These are phyloP conservation scores for Collybiopsis luxurians DNA, from an alignment of 768 basidiomycete species.

Conservation along the genomic window DNA sequence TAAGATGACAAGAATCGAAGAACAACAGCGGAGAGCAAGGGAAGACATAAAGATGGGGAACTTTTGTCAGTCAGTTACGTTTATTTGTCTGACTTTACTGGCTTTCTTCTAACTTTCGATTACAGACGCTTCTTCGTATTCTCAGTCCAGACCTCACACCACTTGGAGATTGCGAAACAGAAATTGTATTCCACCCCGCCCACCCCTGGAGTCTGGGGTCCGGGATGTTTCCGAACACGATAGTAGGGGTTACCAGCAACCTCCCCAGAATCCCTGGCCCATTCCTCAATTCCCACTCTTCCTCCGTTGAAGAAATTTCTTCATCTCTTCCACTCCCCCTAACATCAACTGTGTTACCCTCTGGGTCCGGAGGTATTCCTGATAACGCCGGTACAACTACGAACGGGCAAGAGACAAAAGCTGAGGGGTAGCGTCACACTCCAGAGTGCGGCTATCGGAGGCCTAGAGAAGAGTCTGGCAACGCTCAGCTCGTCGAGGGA, in stretches of 20 bases:
- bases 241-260: constrained; percentile 29
- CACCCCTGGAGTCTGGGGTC: constrained; percentile 48
- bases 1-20: constrained; percentile 65
- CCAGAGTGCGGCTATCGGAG: constrained; percentile 57
- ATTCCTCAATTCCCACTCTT: constrained; percentile 78
- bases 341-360: constrained; percentile 48
- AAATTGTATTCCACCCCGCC: constrained; percentile 76
- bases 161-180: constrained; percentile 86
- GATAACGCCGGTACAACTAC: constrained; percentile 22
- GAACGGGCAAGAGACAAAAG: constrained; percentile 44
- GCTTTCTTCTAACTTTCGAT: background rate
- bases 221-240: constrained; percentile 33
- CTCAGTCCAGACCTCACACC: constrained; percentile 74
- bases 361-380: constrained; percentile 22
- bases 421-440: constrained; percentile 54
- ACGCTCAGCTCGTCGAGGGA: constrained; percentile 61
- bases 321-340: constrained; percentile 81
- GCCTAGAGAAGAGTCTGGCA: constrained; percentile 69
- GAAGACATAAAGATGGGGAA: constrained; percentile 93
- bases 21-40: constrained; percentile 70
- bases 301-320: constrained; percentile 82
- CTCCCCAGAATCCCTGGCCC: constrained; percentile 70
- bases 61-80: constrained; percentile 51
- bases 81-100: background rate
- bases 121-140: constrained; percentile 69